Evolutionary conservation across 2,329 filamentous ascomycete species (phyloP), one percentile per base, ranked within the genome.

Genomic region (Fusarium sp.): DNA sequence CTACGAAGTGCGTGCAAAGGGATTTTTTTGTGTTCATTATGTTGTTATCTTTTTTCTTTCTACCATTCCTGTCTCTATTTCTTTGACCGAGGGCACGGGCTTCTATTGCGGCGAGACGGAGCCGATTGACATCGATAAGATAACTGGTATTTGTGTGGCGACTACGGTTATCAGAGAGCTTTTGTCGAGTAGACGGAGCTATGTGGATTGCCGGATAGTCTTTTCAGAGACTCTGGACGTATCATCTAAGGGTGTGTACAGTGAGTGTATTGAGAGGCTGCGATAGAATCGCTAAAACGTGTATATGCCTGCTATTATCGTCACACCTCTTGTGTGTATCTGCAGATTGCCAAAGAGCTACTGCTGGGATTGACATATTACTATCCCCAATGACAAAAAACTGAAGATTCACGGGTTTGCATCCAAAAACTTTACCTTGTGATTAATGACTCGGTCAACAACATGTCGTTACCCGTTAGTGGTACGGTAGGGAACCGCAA

Each of bases 1-100:
- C 70, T 47, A 75, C 62, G 72, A 67, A 58, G 70, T 74, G 71
- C 68, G 71, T 50, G 62, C 65, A 73, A 67, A 65, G 73, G 71
- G 27, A 30, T 59, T 57, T 61, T 61, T 55, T 67, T 68, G 27
- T 52, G 50, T 43, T 55, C 48, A 47, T 55, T 48, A 23, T 65
- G 51, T 22, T 65, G 51, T 22, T 56, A 15, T 55, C 56, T 62
- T 67, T 62, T 67, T 52, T 54, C 52, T 44, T 68, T 50, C 44
- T 50, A 62, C 47, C 32, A 56, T 67, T 67, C 47, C 49, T 63
- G 58, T 70, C 62, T 64, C 45, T 62, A 55, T 64, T 56, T 56
- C 47, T 60, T 63, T 35, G 35, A 47, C 45, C 43, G 37, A 60
- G 57, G 65, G 56, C 51, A 56, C 37, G 48, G 55, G 46, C 65